Evolutionary conservation across 2,329 filamentous ascomycete genomes (phyloP), one percentile per base, ranked within the genome.

Genomic region (Hirsutella thompsonii): DNA sequence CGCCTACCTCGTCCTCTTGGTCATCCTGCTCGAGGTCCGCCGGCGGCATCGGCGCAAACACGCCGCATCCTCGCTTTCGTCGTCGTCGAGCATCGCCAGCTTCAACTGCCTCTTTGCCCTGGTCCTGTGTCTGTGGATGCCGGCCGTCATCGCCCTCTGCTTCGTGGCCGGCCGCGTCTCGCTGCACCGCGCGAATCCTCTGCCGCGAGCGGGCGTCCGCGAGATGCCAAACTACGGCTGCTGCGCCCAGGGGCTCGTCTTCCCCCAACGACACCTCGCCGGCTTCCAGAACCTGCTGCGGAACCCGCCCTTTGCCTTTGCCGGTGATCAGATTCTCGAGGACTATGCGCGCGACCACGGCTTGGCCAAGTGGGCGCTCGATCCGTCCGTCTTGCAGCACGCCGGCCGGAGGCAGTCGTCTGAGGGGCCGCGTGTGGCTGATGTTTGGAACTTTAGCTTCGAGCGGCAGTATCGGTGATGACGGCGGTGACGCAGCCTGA

Each of bases 151-250:
- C 11, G 51, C 46, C 2, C 46, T 61, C 4, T 52, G 51, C 8
- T 61, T 60, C 19, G 29, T 55, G 0, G 49, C 53, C 0, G 59
- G 59, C 0, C 52, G 58, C 1, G 43, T 53, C 5, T 52, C 57
- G 3, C 40, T 53, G 3, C 45, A 49, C 18, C 51, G 57, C 13
- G 14, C 60, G 5, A 52, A 46, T 43, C 40, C 50, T 2, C 14
- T 49, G n/a, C 2, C 49, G 38, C 19, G 21, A 26, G 36, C n/a
- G 2, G 32, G 36, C 21, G 53, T 60, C 0, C 52, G 55, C 6
- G 53, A 59, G 47, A 63, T 63, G 60, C 54, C 57, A 10, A 49
- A 51, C 5, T 63, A 62, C 34, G 61, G 61, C 1, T 64, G 61
- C 44, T 63, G 61, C 42, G 55, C 60, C 0, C 61, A 64, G 41